phyloP scores from a whole-genome alignment of 2,329 filamentous ascomycete species.

The Colletotrichum euphorbiae region DNA sequence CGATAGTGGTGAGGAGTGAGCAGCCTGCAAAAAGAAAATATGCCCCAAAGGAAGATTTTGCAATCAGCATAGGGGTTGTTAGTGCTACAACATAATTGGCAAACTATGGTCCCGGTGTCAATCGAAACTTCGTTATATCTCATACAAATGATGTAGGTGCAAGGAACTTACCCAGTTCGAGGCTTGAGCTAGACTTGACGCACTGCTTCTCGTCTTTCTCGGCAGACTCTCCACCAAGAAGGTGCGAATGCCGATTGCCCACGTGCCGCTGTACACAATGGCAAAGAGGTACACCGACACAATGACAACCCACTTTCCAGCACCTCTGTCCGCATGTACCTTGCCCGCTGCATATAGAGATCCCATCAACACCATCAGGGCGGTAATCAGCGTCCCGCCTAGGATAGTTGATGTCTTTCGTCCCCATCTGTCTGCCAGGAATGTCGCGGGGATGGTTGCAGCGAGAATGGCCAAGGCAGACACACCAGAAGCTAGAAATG shows the following conservation, averaged over 20 bases:
- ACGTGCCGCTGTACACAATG: slow-evolving; percentile 58
- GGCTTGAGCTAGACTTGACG: slow-evolving; percentile 65
- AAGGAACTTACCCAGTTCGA: slow-evolving; percentile 58
- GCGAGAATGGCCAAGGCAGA: slow-evolving; percentile 68
- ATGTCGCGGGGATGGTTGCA: slow-evolving; percentile 64
- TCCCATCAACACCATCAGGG: slow-evolving; percentile 66
- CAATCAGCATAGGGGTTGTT: slow-evolving; percentile 55
- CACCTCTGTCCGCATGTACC: slow-evolving; percentile 51
- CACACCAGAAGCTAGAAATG: slow-evolving; percentile 69
- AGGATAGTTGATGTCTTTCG: slow-evolving; percentile 64
- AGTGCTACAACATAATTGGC: slow-evolving; percentile 60
- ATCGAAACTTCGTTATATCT: no score
- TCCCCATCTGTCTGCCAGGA: slow-evolving; percentile 68
- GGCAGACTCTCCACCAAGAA: slow-evolving; percentile 69
- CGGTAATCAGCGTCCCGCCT: slow-evolving; percentile 62
- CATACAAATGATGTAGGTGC: no score
- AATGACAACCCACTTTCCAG: slow-evolving; percentile 62
- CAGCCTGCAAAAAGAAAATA: slow-evolving; percentile 60
- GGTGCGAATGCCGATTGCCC: slow-evolving; percentile 63
- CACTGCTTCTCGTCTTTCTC: slow-evolving; percentile 63
- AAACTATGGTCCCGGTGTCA: slow-evolving; percentile 43
- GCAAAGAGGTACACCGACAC: slow-evolving; percentile 63
- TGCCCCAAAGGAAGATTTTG: slow-evolving; percentile 53
- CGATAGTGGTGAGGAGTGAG: slow-evolving; percentile 51
- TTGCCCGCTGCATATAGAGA: slow-evolving; percentile 59